Conservation (phyloP, 805 yeast genomes). For the Candida nemodendra region DNA sequence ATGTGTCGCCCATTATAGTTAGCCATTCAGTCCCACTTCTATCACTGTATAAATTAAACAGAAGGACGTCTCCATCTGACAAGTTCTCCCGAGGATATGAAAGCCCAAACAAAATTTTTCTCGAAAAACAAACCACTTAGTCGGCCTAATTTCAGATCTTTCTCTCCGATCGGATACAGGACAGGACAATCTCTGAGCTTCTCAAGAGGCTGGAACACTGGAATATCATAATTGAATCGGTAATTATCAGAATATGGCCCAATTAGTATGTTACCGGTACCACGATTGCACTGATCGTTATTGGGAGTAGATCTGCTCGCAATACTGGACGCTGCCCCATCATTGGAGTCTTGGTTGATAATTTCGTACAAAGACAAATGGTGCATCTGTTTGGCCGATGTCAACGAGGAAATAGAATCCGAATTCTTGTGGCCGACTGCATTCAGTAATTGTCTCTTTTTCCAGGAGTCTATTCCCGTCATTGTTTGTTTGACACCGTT, state of each 20-base stretch:
- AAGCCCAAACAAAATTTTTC: conserved; percentile 36
- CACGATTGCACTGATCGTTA: conserved; percentile 3
- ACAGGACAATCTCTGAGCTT: conserved; percentile 29
- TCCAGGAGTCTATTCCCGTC: conserved; percentile 10
- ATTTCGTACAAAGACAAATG: conserved; percentile 27
- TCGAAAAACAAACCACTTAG: conserved; percentile 33
- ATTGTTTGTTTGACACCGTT: conserved; percentile 10
- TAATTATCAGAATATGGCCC: conserved; percentile 1
- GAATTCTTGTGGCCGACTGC: conserved; percentile 16
- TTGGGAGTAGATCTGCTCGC: conserved; percentile 1
- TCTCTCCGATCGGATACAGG: conserved; percentile 34
- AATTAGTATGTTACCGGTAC: conserved; percentile 1
- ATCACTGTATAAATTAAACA: background rate
- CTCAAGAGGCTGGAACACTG: conserved; percentile 26
- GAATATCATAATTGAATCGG: background rate
- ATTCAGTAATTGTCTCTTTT: conserved; percentile 12
- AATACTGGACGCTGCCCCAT: conserved; percentile 4
- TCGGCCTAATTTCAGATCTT: conserved; percentile 34
- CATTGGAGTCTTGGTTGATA: conserved; percentile 24
- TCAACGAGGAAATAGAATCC: conserved; percentile 31
- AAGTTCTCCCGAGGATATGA: conserved; percentile 37
- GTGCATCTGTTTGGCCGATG: conserved; percentile 27
- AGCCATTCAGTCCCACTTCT: background rate
- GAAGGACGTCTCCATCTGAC: conserved; percentile 38
- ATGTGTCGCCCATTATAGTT: background rate